phyloP scores from a whole-genome alignment of 2,329 filamentous ascomycete genomes.

The Orbilia ellipsospora region DNA sequence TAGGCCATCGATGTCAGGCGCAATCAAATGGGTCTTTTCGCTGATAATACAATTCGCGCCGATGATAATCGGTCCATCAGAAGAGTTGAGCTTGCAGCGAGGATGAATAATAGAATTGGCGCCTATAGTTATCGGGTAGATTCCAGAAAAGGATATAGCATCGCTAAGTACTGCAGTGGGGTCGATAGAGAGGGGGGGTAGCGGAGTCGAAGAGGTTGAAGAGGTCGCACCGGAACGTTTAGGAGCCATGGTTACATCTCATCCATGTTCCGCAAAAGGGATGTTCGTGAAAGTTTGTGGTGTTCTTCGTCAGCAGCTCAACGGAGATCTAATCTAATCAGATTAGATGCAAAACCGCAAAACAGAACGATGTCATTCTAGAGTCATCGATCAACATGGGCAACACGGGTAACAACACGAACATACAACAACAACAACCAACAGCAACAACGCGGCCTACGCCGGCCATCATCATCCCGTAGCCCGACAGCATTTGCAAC shows the following conservation, averaged over 20 bases:
- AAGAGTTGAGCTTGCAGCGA: slow-evolving; percentile 80
- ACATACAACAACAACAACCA: slow-evolving; percentile 6
- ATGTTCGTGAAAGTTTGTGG: neutral
- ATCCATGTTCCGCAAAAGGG: neutral
- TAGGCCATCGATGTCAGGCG: slow-evolving; percentile 63
- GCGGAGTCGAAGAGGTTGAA: slow-evolving; percentile 27
- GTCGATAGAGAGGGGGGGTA: slow-evolving; percentile 49
- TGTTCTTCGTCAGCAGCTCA: neutral
- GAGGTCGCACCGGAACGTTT: slow-evolving; percentile 36
- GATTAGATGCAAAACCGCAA: slow-evolving; percentile 1
- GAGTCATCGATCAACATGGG: neutral
- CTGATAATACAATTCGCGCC: slow-evolving; percentile 84
- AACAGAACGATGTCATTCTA: neutral
- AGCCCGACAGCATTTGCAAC: no score
- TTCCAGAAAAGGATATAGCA: slow-evolving; percentile 74
- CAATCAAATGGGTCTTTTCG: slow-evolving; percentile 73
- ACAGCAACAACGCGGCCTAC: slow-evolving; percentile 21
- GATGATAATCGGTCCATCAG: slow-evolving; percentile 80
- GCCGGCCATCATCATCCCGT: slow-evolving; percentile 7
- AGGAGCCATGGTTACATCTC: slow-evolving; percentile 22
- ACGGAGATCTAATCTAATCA: slow-evolving; percentile 30
- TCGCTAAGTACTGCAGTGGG: slow-evolving; percentile 66
- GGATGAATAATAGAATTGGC: slow-evolving; percentile 87
- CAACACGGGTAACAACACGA: slow-evolving; percentile 16
- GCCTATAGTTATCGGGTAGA: slow-evolving; percentile 80